phyloP scores from a whole-genome alignment of 2,329 filamentous ascomycete genomes.

The Cytospora schulzeri region DNA sequence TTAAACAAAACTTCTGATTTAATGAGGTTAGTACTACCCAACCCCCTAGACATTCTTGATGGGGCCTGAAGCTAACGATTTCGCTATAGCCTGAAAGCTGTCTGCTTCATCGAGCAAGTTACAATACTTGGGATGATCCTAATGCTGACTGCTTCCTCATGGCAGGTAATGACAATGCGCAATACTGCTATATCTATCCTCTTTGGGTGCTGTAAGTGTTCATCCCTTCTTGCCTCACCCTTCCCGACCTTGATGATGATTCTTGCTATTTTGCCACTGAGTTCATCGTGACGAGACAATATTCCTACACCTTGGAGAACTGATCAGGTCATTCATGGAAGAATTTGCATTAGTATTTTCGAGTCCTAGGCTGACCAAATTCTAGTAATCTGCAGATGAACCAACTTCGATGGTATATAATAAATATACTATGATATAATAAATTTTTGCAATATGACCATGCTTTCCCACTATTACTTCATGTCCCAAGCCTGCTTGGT shows the following conservation, averaged over 20 bases:
- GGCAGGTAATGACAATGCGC: slow-evolving; percentile 20
- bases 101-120: slow-evolving; percentile 16
- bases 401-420: background rate
- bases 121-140: background rate
- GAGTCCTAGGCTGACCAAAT: slow-evolving; percentile 10
- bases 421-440: slow-evolving; percentile 18
- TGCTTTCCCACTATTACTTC: background rate
- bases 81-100: slow-evolving; percentile 29
- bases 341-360: slow-evolving; percentile 16
- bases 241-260: slow-evolving; percentile 51
- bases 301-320: slow-evolving; percentile 64
- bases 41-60: background rate
- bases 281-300: slow-evolving; percentile 57
- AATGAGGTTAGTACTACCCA: slow-evolving; percentile 43
- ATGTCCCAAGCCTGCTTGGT: background rate
- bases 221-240: slow-evolving; percentile 5
- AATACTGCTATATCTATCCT: background rate
- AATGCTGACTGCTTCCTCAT: slow-evolving; percentile 17
- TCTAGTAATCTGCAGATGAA: background rate
- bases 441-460: slow-evolving; percentile 2
- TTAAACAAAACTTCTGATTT: slow-evolving; percentile 55
- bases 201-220: slow-evolving; percentile 14
- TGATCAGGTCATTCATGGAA: slow-evolving; percentile 44
- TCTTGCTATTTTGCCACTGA: slow-evolving; percentile 51
- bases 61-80: slow-evolving; percentile 10